These are phyloP conservation scores for Myrica gale DNA, from an alignment of 306 rosid genomes.

Conservation along the genomic window DNA sequence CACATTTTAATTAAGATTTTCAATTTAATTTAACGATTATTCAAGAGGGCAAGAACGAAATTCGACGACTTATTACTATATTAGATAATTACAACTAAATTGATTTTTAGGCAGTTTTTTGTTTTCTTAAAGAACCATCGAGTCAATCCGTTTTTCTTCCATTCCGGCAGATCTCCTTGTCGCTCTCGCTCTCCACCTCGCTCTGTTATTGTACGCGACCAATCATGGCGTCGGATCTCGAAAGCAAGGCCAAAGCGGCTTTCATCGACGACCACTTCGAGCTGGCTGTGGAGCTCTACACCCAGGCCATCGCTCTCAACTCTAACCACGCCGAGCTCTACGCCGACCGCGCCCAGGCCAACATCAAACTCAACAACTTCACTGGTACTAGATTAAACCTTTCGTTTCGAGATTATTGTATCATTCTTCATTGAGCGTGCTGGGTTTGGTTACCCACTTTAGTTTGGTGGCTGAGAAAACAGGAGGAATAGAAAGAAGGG, in stretches of 20 bases:
- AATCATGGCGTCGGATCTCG: slow-evolving; percentile 83
- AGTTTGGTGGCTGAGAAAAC: background rate
- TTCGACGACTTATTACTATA: too few relatives aligned
- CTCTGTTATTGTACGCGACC: background rate
- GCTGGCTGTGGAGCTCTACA: slow-evolving; percentile 57
- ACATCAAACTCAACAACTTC: slow-evolving; percentile 63
- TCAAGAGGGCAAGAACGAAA: too few relatives aligned
- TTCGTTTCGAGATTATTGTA: background rate
- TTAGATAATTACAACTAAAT: too few relatives aligned
- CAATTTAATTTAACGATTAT: too few relatives aligned
- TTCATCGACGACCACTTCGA: slow-evolving; percentile 85
- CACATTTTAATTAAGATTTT: too few relatives aligned
- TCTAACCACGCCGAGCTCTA: slow-evolving; percentile 59
- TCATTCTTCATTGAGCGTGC: background rate
- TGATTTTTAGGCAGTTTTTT: too few relatives aligned
- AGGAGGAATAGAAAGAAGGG: background rate
- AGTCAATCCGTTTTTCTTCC: slow-evolving; percentile 25
- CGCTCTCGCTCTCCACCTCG: background rate
- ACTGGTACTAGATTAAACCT: slow-evolving; percentile 43
- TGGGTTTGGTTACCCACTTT: background rate
- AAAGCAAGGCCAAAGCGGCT: slow-evolving; percentile 64
- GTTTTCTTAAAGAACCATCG: background rate
- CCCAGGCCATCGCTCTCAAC: slow-evolving; percentile 59
- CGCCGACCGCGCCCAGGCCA: slow-evolving; percentile 89
- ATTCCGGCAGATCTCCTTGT: background rate